Conservation (phyloP, 2,329 filamentous ascomycete genomes). For the Aureobasidium leucospermi region DNA sequence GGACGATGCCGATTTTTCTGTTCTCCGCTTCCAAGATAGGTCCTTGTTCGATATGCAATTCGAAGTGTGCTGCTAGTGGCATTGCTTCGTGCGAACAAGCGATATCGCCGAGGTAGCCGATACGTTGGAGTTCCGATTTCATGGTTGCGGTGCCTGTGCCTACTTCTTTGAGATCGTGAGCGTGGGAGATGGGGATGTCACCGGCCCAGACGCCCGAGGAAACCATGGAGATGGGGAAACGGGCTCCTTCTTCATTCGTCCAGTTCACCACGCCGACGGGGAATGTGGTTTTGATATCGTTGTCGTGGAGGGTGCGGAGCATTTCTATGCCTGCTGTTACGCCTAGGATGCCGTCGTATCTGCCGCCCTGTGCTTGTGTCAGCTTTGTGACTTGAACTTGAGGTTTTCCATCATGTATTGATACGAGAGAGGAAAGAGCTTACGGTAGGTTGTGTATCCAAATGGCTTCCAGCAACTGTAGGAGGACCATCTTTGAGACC, state of each 20-base stretch:
- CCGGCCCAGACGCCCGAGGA: conserved; percentile 71
- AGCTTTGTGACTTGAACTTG: too few species aligned
- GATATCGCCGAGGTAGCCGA: conserved; percentile 58
- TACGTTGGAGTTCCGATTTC: conserved; percentile 62
- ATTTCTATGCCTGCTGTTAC: conserved; percentile 67
- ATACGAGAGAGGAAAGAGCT: conserved; percentile 31
- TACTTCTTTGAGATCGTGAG: conserved; percentile 57
- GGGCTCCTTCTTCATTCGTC: conserved; percentile 77
- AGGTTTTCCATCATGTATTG: neutral
- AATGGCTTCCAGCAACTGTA: conserved; percentile 63
- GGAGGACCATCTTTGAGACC: conserved; percentile 54
- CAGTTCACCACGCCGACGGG: conserved; percentile 70
- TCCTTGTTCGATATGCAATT: conserved; percentile 80
- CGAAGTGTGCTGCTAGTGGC: conserved; percentile 70
- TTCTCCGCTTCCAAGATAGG: conserved; percentile 61
- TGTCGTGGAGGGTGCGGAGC: conserved; percentile 59
- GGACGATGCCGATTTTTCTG: conserved; percentile 62
- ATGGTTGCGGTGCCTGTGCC: conserved; percentile 54
- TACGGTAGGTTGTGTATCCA: conserved; percentile 44
- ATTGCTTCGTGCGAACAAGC: conserved; percentile 51
- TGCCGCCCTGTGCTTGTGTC: conserved; percentile 41
- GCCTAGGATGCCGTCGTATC: conserved; percentile 73
- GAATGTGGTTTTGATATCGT: conserved; percentile 59
- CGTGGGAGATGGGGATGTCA: conserved; percentile 54
- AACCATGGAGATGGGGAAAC: conserved; percentile 69